These are phyloP conservation scores for Cercospora sojina DNA, from an alignment of 2,329 filamentous ascomycete species.

Conservation along the genomic window DNA sequence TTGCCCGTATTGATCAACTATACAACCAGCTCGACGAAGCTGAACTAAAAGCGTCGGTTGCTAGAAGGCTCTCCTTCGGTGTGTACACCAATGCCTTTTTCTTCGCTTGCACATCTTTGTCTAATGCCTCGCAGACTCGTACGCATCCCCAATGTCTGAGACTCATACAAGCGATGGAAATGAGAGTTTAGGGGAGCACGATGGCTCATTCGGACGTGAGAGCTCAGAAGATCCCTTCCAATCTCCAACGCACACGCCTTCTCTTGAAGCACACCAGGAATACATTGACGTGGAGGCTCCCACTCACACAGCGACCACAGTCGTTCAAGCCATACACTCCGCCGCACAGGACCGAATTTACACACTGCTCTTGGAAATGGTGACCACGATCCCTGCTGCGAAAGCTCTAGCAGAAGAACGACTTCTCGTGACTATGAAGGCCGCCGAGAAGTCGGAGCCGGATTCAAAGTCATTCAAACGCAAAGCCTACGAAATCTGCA, in stretches of 20 bases:
- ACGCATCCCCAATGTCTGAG: background rate
- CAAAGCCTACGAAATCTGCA: slow-evolving; percentile 14
- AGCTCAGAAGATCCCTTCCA: too few relatives aligned
- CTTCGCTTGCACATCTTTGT: background rate
- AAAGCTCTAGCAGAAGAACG: background rate
- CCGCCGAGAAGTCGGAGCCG: too few relatives aligned
- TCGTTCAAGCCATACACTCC: background rate
- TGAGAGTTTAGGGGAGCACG: background rate
- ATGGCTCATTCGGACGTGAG: too few relatives aligned
- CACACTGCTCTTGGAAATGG: background rate
- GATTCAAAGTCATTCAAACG: too few relatives aligned
- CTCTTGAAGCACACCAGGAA: too few relatives aligned
- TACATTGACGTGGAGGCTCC: too few relatives aligned
- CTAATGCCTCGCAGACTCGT: background rate
- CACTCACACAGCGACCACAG: too few relatives aligned
- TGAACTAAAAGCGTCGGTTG: background rate
- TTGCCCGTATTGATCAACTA: background rate
- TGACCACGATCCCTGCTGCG: background rate
- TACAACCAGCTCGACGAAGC: background rate
- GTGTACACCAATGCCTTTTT: background rate
- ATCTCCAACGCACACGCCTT: background rate
- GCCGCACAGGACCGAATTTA: background rate
- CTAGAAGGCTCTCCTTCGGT: background rate
- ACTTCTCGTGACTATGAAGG: background rate
- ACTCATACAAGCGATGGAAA: background rate